A percentile compares a stretch with the other conserved stretches of the same genome.
These are phyloP conservation scores for Lasiodiplodia citricola DNA, from an alignment of 2,329 filamentous ascomycete species.

Conservation along the genomic window DNA sequence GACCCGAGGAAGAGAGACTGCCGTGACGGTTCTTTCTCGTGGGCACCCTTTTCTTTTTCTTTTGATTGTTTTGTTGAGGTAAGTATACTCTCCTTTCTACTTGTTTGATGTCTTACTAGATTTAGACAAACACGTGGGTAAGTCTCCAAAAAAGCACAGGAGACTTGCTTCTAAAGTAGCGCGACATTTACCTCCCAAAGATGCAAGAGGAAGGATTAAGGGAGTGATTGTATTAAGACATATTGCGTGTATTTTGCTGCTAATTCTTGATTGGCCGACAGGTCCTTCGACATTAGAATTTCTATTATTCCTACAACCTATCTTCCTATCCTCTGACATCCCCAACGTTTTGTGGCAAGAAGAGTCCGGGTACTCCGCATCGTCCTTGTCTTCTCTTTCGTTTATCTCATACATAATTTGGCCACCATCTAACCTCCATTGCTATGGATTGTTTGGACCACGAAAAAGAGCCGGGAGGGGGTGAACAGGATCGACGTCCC, in stretches of 20 bases:
- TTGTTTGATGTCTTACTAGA: neutral
- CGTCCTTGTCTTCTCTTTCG: neutral
- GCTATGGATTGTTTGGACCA: neutral
- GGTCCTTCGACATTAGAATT: neutral
- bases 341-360: neutral
- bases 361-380: neutral
- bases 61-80: neutral
- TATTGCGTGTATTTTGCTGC: neutral
- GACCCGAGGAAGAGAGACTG: neutral
- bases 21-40: neutral
- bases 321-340: neutral
- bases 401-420: neutral
- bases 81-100: neutral
- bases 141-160: neutral
- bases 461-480: neutral
- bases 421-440: neutral
- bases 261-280: neutral
- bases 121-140: neutral
- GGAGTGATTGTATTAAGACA: neutral
- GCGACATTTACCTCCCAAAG: neutral
- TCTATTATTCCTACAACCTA: neutral
- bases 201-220: neutral
- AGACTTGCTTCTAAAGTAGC: neutral
- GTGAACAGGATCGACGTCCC: neutral
- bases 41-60: neutral